Evolutionary conservation across 129 eudicot genomes (phyloP).

Genomic region (Lactuca sativa): DNA sequence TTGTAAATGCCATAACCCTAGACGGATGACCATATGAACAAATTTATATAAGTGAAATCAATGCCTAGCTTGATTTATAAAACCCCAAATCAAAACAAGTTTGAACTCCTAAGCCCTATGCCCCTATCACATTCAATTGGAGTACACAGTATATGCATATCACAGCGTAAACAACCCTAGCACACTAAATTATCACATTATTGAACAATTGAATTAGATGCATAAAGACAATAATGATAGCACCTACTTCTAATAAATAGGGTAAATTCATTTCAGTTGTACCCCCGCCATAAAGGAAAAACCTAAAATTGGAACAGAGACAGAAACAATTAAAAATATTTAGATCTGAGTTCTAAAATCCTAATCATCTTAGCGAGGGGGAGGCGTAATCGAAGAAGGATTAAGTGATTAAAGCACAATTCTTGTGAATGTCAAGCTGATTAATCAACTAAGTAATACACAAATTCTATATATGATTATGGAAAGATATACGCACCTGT

Average conservation of each 20-base stretch:
- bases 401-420: conserved; percentile 11
- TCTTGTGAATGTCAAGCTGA: conserved; percentile 14
- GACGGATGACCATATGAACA: neutral
- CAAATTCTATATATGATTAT: neutral
- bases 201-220: neutral
- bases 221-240: neutral
- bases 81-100: neutral
- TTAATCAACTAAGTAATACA: conserved; percentile 3
- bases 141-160: neutral
- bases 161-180: conserved; percentile 11
- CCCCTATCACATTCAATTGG: conserved; percentile 5
- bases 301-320: conserved; percentile 7
- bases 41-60: conserved; percentile 3
- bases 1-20: conserved; percentile 6
- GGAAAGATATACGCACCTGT: conserved; percentile 17
- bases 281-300: neutral
- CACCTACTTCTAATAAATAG: neutral
- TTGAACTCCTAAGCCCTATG: neutral
- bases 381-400: conserved; percentile 13
- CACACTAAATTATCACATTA: neutral
- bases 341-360: conserved; percentile 17
- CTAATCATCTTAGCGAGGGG: neutral
- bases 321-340: conserved; percentile 2
- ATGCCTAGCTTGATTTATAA: conserved; percentile 7
- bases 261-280: neutral